Evolutionary conservation across 176 grass and related monocot genomes (phyloP).

Genomic region (Eleusine indica): DNA sequence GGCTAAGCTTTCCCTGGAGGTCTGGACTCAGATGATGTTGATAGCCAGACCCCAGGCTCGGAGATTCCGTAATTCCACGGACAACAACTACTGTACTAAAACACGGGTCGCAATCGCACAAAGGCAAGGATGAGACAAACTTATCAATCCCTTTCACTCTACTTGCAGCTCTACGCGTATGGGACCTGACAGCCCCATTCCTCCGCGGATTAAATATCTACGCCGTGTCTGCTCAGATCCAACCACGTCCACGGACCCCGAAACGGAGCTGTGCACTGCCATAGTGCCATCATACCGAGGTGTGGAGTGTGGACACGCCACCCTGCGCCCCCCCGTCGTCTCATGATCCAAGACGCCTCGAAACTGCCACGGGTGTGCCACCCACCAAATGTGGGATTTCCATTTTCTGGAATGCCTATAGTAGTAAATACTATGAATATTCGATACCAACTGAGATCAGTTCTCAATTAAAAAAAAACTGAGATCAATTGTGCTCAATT

Average conservation of each 20-base stretch:
- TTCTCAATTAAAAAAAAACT: too few species aligned
- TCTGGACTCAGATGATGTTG: not conserved
- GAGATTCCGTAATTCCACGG: not conserved
- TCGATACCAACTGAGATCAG: too few species aligned
- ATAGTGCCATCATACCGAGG: slow-evolving; percentile 16
- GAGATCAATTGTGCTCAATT: not conserved
- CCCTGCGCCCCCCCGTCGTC: slow-evolving; percentile 8
- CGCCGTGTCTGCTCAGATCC: slow-evolving; percentile 16
- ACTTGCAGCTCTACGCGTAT: slow-evolving; percentile 7
- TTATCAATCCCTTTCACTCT: slow-evolving; percentile 7
- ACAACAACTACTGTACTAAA: not conserved
- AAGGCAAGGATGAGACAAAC: slow-evolving; percentile 19
- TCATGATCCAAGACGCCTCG: slow-evolving; percentile 6
- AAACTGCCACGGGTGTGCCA: not conserved
- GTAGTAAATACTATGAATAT: too few species aligned
- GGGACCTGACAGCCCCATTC: not conserved
- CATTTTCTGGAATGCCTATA: too few species aligned
- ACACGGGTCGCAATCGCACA: not conserved
- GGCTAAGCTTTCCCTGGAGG: not conserved
- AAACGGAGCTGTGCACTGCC: slow-evolving; percentile 10
- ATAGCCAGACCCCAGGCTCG: not conserved
- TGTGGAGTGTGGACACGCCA: slow-evolving; percentile 31
- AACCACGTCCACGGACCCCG: slow-evolving; percentile 33
- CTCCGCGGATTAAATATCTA: slow-evolving; percentile 20
- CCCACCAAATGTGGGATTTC: too few species aligned